A percentile compares a stretch with the other conserved stretches of the same genome.
These are phyloP conservation scores for Colletotrichum sp. DNA, from an alignment of 2,329 filamentous ascomycete genomes.

Conservation along the genomic window DNA sequence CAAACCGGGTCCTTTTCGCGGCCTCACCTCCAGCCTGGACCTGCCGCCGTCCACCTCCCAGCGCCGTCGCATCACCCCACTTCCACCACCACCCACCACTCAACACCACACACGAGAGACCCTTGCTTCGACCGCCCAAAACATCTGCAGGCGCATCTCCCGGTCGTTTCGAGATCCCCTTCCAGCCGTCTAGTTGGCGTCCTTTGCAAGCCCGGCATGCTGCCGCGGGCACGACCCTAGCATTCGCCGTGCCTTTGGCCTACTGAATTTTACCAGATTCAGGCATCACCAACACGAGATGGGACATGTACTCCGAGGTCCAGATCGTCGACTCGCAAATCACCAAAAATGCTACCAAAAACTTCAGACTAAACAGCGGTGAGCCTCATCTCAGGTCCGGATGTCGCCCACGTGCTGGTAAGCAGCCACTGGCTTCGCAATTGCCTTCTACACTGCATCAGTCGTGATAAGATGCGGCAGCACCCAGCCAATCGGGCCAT, in stretches of 20 bases:
- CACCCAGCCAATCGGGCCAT: neutral
- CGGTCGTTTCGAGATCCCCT: neutral
- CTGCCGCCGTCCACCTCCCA: neutral
- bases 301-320: neutral
- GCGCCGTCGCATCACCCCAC: neutral
- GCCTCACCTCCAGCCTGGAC: neutral
- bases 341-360: neutral
- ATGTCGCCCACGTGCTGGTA: neutral
- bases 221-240: neutral
- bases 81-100: neutral
- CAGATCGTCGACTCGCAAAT: neutral
- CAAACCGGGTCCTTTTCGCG: constrained; percentile 13
- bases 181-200: neutral
- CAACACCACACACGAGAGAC: neutral
- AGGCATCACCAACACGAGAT: neutral
- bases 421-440: neutral
- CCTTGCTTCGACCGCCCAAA: neutral
- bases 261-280: neutral
- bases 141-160: constrained; percentile 12
- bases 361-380: constrained; percentile 2
- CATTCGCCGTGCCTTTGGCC: neutral
- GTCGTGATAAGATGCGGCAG: neutral
- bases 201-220: neutral
- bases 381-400: neutral
- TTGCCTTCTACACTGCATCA: neutral